Percentiles rank a stretch among this genome's conserved stretches.
Conservation (phyloP, 805 yeast genomes). For the Priceomyces medius region DNA sequence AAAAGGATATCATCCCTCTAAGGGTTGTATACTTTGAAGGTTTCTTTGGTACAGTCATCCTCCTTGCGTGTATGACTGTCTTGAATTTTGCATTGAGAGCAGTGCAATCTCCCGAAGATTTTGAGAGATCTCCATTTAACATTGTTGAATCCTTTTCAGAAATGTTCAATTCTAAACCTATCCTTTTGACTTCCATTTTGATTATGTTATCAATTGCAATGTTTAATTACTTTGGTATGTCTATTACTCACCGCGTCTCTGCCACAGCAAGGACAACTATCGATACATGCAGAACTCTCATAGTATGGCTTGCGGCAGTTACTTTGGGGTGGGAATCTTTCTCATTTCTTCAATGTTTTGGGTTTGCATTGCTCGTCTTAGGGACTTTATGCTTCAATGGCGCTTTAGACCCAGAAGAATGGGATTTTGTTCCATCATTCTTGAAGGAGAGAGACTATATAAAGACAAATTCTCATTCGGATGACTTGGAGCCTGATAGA, state of each 20-base stretch:
- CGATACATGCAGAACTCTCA: constrained; percentile 71
- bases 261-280: constrained; percentile 80
- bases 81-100: constrained; percentile 43
- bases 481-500: not conserved
- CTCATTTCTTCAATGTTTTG: constrained; percentile 57
- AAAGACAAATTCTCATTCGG: constrained; percentile 1
- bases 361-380: constrained; percentile 60
- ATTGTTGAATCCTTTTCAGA: constrained; percentile 49
- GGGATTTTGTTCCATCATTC: constrained; percentile 47
- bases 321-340: constrained; percentile 74
- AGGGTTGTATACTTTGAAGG: constrained; percentile 76
- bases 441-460: constrained; percentile 26
- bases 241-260: constrained; percentile 61
- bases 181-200: constrained; percentile 54
- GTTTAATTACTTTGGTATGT: constrained; percentile 72
- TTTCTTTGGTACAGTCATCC: constrained; percentile 53
- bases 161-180: constrained; percentile 40
- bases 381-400: constrained; percentile 78
- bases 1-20: constrained; percentile 56
- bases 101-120: constrained; percentile 26
- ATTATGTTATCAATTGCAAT: constrained; percentile 72
- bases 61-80: constrained; percentile 44
- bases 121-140: constrained; percentile 55
- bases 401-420: constrained; percentile 53
- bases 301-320: constrained; percentile 74